phyloP scores from a whole-genome alignment of 495 filamentous ascomycete genomes.

The Thermothielavioides terrestris region DNA sequence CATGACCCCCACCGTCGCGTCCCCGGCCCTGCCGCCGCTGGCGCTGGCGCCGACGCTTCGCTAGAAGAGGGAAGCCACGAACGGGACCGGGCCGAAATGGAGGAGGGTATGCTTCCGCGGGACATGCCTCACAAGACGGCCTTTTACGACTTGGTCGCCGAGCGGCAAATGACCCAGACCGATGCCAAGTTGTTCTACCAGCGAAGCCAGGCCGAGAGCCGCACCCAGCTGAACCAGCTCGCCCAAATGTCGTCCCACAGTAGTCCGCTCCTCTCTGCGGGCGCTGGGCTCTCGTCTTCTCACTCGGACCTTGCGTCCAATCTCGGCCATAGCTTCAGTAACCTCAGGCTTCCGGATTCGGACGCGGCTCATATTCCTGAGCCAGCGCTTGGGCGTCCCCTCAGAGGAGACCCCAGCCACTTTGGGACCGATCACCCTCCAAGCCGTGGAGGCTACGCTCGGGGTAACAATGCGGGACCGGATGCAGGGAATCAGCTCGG shows the following conservation, averaged over 20 bases:
- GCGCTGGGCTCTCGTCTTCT: constrained; percentile 24
- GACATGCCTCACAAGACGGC: constrained; percentile 73
- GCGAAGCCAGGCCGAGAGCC: constrained; percentile 60
- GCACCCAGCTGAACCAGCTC: constrained; percentile 40
- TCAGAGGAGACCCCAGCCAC: constrained; percentile 14
- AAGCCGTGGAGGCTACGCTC: constrained; percentile 13
- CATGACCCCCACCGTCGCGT: neutral
- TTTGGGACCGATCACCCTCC: constrained; percentile 5
- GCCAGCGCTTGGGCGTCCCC: neutral
- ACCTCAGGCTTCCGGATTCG: constrained; percentile 10
- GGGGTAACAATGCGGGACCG: neutral
- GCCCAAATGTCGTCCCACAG: constrained; percentile 37
- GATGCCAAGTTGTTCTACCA: constrained; percentile 96
- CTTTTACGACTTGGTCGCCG: constrained; percentile 76
- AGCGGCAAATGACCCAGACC: constrained; percentile 81
- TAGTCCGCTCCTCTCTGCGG: constrained; percentile 41
- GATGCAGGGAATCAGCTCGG: constrained; percentile 26
- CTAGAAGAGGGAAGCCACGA: constrained; percentile 9
- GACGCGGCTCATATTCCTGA: constrained; percentile 9
- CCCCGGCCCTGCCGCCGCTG: constrained; percentile 1
- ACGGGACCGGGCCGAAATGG: constrained; percentile 13
- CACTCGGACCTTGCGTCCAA: constrained; percentile 15
- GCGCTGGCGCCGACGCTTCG: too few relatives aligned
- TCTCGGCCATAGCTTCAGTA: constrained; percentile 2
- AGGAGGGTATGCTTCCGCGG: constrained; percentile 58